Percentiles rank a stretch among this genome's conserved stretches.
Evolutionary conservation across 768 basidiomycete species (phyloP).

Genomic region (Russula earlei): DNA sequence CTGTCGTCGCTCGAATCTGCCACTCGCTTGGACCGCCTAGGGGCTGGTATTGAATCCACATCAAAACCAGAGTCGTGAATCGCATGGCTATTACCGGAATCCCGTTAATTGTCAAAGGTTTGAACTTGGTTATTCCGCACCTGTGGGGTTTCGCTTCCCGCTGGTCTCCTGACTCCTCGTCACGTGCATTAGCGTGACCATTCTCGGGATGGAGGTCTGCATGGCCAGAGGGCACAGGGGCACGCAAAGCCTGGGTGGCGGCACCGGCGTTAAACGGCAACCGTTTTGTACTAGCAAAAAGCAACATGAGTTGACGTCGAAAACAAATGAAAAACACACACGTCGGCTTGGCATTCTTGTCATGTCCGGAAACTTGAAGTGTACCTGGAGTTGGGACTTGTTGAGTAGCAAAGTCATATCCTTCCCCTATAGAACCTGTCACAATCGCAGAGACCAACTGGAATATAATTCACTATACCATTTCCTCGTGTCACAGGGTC

Average conservation of each 20-base stretch:
- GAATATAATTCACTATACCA: background rate
- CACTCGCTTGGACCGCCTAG: conserved; percentile 14
- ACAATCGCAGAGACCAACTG: background rate
- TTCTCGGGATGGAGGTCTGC: background rate
- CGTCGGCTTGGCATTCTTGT: background rate
- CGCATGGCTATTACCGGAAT: background rate
- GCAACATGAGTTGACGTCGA: background rate
- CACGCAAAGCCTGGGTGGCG: background rate
- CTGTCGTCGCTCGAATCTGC: conserved; percentile 19
- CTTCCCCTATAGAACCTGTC: background rate
- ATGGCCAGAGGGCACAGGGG: background rate
- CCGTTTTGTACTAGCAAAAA: conserved; percentile 1
- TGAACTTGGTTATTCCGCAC: background rate
- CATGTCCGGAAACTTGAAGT: conserved; percentile 7
- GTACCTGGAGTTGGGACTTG: background rate
- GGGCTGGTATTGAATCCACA: background rate
- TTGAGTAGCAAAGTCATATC: background rate
- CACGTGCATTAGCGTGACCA: background rate
- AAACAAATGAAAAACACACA: background rate
- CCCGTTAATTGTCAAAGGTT: background rate
- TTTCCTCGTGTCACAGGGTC: background rate
- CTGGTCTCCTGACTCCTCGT: background rate
- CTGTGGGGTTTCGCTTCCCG: background rate
- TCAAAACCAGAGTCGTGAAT: conserved; percentile 2
- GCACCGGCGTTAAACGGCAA: background rate